phyloP scores from a whole-genome alignment of 306 rosid genomes.

The Quercus mongolica region DNA sequence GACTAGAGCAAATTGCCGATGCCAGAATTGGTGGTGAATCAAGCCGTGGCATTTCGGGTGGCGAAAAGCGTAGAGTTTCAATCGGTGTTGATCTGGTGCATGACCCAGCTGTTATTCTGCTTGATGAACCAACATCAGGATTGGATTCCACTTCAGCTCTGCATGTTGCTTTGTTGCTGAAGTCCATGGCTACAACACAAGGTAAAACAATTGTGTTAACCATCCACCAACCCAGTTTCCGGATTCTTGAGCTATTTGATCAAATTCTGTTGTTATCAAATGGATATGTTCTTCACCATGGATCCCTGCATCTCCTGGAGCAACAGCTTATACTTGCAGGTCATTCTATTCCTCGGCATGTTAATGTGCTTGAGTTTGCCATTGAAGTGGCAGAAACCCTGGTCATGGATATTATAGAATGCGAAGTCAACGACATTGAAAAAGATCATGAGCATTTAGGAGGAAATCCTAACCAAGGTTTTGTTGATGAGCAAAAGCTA shows the following conservation, averaged over 20 bases:
- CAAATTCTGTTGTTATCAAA: slow-evolving; percentile 30
- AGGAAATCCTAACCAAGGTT: background rate
- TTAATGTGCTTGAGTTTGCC: slow-evolving; percentile 44
- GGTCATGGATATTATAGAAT: slow-evolving; percentile 6
- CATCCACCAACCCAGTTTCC: slow-evolving; percentile 45
- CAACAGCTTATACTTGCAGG: slow-evolving; percentile 24
- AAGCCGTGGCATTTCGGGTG: slow-evolving; percentile 38
- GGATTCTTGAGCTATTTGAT: slow-evolving; percentile 41
- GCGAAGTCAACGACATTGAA: background rate
- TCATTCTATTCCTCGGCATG: slow-evolving; percentile 35
- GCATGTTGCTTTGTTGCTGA: slow-evolving; percentile 37
- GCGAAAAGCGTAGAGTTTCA: slow-evolving; percentile 38
- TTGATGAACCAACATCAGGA: slow-evolving; percentile 52
- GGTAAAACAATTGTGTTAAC: slow-evolving; percentile 48
- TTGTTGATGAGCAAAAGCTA: slow-evolving; percentile 12
- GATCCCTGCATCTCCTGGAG: slow-evolving; percentile 33
- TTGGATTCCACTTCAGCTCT: slow-evolving; percentile 46
- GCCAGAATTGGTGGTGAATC: slow-evolving; percentile 33
- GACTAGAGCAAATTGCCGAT: slow-evolving; percentile 32
- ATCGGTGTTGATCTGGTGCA: slow-evolving; percentile 44
- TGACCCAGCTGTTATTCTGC: slow-evolving; percentile 41
- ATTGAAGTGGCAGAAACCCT: slow-evolving; percentile 36
- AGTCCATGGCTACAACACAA: slow-evolving; percentile 35
- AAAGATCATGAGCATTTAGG: background rate
- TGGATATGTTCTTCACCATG: slow-evolving; percentile 40